phyloP scores from a whole-genome alignment of 1,284 basidiomycete genomes.

The Apiotrichum mycotoxinovorans region DNA sequence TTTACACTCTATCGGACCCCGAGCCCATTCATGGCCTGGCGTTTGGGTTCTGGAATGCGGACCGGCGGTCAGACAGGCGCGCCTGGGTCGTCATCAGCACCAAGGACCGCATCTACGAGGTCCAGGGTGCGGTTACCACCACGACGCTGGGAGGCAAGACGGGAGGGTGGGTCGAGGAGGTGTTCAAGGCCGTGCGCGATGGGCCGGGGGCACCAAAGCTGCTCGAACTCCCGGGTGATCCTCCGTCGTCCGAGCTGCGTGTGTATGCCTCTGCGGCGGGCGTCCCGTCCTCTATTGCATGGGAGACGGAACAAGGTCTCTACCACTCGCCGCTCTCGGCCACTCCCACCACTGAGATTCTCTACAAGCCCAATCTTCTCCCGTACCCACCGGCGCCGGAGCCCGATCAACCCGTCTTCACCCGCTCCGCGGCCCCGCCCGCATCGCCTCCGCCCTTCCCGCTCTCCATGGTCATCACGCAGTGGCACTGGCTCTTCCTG shows the following conservation, averaged over 20 bases:
- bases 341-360: constrained; percentile 32
- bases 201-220: constrained; percentile 74
- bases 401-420: constrained; percentile 62
- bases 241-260: constrained; percentile 69
- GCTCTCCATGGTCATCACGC: constrained; percentile 75
- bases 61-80: constrained; percentile 25
- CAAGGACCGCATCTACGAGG: constrained; percentile 85
- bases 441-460: constrained; percentile 28
- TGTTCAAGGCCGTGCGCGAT: constrained; percentile 74
- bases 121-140: constrained; percentile 59
- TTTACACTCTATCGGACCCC: constrained; percentile 74
- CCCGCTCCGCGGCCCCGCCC: constrained; percentile 15
- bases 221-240: constrained; percentile 74
- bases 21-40: constrained; percentile 76
- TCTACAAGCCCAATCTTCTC: constrained; percentile 35
- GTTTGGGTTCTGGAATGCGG: constrained; percentile 60
- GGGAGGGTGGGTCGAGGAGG: constrained; percentile 66
- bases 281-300: constrained; percentile 58
- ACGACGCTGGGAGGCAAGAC: constrained; percentile 51
- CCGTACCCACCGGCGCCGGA: constrained; percentile 61
- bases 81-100: constrained; percentile 75
- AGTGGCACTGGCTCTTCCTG: constrained; percentile 87
- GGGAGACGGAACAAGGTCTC: constrained; percentile 86
- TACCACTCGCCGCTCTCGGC: constrained; percentile 64
- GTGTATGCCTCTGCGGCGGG: constrained; percentile 56